Evolutionary conservation across 1,284 basidiomycete genomes (phyloP), one percentile per base, ranked within the genome.

Genomic region (Apiotrichum laibachii): DNA sequence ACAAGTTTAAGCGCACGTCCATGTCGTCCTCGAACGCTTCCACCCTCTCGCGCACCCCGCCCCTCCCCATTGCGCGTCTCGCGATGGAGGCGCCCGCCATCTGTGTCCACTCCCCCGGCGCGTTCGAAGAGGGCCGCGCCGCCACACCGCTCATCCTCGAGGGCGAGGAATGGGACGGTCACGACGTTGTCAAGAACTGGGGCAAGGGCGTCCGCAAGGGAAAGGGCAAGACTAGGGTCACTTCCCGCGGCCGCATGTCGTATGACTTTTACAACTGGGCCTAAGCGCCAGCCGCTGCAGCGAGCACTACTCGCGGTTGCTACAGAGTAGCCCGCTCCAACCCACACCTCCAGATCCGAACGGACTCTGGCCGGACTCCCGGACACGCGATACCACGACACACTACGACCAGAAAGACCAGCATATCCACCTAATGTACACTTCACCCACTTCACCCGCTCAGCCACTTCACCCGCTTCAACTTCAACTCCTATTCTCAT

Each of bases 151-250:
- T 77, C 46, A 66, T 75, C 1, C 61, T 79, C 33, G 75, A 77
- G 26, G 77, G 75, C 11, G 73, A 75, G 47, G 77, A 79, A 57
- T 77, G 71, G 71, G 75, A 76, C 56, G 70, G 53, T 1, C 59
- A 49, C 50, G 59, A 60, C 37, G 48, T 58, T 35, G 54, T 63
- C 18, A 35, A 34, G 10, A 61, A 60, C 51, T 63, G 59, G 62
- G 62, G 62, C 34, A 39, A 42, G 44, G 62, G 62, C 6, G 49
- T 54, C 21, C 60, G 60, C 35, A 57, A 46, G 37, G 55, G 61
- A 9, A 47, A 45, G 19, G 50, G 52, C 39, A 57, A 54, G 39
- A 35, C 13, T 10, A 40, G 22, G 5, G 51, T 22, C 40, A 22
- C 39, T 22, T n/a, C 33, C 13, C 50, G 50, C 50, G 22, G 37